Conservation (phyloP, 495 filamentous ascomycete species). For the Daldinia childiae region DNA sequence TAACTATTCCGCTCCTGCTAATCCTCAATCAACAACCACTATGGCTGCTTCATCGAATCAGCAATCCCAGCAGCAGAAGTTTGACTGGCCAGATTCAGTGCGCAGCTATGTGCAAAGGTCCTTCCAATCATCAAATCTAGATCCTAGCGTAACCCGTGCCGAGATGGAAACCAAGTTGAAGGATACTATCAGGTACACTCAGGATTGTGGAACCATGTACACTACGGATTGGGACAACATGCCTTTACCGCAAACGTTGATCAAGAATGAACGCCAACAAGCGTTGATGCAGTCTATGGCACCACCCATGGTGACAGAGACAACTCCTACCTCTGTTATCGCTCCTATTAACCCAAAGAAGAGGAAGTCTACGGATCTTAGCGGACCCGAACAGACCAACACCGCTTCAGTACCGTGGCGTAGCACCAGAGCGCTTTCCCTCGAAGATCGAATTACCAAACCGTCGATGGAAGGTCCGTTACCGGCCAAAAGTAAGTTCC, state of each 20-base stretch:
- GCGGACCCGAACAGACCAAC: conserved; percentile 49
- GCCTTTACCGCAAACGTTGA: conserved; percentile 87
- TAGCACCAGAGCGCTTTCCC: conserved; percentile 68
- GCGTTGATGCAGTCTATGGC: conserved; percentile 43
- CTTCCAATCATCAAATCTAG: conserved; percentile 75
- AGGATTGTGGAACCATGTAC: conserved; percentile 72
- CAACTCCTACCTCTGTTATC: conserved; percentile 26
- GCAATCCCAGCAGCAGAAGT: conserved; percentile 63
- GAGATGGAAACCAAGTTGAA: conserved; percentile 89
- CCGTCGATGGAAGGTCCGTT: conserved; percentile 60
- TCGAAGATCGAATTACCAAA: conserved; percentile 79
- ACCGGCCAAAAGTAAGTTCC: conserved; percentile 80
- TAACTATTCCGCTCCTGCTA: conserved; percentile 43
- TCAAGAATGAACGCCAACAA: conserved; percentile 73
- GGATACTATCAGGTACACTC: conserved; percentile 81
- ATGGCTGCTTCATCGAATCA: conserved; percentile 38
- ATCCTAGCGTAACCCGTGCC: conserved; percentile 67
- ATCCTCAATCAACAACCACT: conserved; percentile 42
- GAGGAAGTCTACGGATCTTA: conserved; percentile 78
- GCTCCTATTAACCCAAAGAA: conserved; percentile 64
- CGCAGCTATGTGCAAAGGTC: conserved; percentile 85
- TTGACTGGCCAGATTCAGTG: conserved; percentile 79
- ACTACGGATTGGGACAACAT: conserved; percentile 81
- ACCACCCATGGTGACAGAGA: conserved; percentile 10
- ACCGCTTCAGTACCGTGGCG: conserved; percentile 73